These are phyloP conservation scores for Scytalidium lignicola DNA, from an alignment of 2,329 filamentous ascomycete genomes.

Conservation along the genomic window DNA sequence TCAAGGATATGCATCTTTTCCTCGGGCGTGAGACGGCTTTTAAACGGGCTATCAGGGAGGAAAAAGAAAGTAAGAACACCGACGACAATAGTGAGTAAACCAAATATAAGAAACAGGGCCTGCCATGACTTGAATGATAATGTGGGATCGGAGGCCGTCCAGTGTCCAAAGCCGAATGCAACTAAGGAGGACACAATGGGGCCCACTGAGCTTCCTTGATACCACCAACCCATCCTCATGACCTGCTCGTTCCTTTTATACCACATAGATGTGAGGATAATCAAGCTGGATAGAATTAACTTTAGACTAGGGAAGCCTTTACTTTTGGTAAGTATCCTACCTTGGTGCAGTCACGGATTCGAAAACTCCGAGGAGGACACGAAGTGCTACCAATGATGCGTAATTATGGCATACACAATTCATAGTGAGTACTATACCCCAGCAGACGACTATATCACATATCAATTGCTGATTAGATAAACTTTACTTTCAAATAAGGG, in stretches of 20 bases:
- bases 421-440: conserved; percentile 35
- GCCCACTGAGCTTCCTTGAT: conserved; percentile 45
- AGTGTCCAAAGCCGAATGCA: conserved; percentile 45
- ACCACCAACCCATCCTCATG: conserved; percentile 52
- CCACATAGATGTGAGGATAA: conserved; percentile 49
- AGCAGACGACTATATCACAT: conserved; percentile 32
- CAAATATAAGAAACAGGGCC: conserved; percentile 44
- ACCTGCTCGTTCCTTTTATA: conserved; percentile 50
- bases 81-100: conserved; percentile 34
- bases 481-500: too few species aligned
- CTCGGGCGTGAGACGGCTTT: conserved; percentile 29
- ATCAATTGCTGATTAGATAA: too few species aligned
- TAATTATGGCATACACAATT: conserved; percentile 44
- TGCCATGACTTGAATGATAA: conserved; percentile 40
- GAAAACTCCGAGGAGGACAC: conserved; percentile 46
- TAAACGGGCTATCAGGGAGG: conserved; percentile 37
- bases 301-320: background rate
- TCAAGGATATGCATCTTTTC: conserved; percentile 33
- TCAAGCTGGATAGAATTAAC: conserved; percentile 31
- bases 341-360: conserved; percentile 45
- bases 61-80: conserved; percentile 33
- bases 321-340: background rate
- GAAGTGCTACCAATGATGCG: conserved; percentile 39
- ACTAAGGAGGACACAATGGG: conserved; percentile 42
- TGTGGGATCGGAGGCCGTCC: conserved; percentile 19